Percentiles rank a stretch among this genome's conserved stretches.
Conservation (phyloP, 2,329 filamentous ascomycete genomes). For the Blastomyces parvus region DNA sequence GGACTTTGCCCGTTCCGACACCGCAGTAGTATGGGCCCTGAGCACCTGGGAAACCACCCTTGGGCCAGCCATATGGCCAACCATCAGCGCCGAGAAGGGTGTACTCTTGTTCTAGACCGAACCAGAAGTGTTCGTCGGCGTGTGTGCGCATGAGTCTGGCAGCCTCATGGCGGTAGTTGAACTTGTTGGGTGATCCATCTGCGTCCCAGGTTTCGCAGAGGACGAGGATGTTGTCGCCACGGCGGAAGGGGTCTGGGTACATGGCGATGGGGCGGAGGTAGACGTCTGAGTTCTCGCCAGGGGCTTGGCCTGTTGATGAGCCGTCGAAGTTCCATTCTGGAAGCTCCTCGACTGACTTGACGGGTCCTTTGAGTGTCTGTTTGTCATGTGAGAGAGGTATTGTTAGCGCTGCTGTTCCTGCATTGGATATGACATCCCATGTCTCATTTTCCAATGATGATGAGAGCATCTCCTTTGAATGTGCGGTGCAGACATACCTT, state of each 20-base stretch:
- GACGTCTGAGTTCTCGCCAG: constrained; percentile 92
- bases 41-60: constrained; percentile 78
- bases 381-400: background rate
- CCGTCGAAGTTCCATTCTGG: constrained; percentile 79
- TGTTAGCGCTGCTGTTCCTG: constrained; percentile 12
- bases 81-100: constrained; percentile 78
- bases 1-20: constrained; percentile 94
- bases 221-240: constrained; percentile 83
- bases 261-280: constrained; percentile 86
- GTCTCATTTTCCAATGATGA: too few relatives aligned
- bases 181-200: constrained; percentile 94
- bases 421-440: too few relatives aligned
- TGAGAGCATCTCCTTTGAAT: background rate
- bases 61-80: constrained; percentile 87
- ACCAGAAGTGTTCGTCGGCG: constrained; percentile 80
- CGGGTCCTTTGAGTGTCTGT: constrained; percentile 55
- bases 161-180: constrained; percentile 92
- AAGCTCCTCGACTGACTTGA: constrained; percentile 52
- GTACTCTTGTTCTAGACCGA: constrained; percentile 97
- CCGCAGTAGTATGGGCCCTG: constrained; percentile 97
- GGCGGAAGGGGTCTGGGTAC: constrained; percentile 86
- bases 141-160: constrained; percentile 83
- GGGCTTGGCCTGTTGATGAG: constrained; percentile 84
- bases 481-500: constrained; percentile 53
- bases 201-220: constrained; percentile 90